Base-by-base conservation (phyloP, 371 early-diverging fungal genomes). In the Blastocladiella emersonii region DNA sequence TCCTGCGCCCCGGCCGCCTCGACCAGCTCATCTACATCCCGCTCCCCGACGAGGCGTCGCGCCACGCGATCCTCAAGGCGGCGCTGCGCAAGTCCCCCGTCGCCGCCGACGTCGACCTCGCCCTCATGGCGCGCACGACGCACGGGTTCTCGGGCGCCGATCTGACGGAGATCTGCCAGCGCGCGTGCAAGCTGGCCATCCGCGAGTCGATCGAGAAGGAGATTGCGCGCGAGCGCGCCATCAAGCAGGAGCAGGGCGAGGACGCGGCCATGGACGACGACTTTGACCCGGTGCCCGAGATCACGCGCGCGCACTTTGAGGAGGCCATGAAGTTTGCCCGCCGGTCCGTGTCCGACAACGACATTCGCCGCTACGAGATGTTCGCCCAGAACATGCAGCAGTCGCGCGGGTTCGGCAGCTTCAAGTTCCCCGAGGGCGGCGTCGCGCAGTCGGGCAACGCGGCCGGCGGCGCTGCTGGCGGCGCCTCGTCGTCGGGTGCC, bases 91-190 rank as follows among this genome's bases (percentile, higher is more conserved):
- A 98, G 79, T 93, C 98, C 23, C 99, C 99, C 27, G 76, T 99
- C 27, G 73, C 90, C 61, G 63, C 72, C 23, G 87, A 87, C 61
- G 91, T 99, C 51, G 90, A 98, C 70, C 80, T 99, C 56, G 69
- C 59, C 34, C 85, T 84, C 63, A 82, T 99, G 65, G 93, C 99
- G 66, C 89, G 91, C 69, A 78, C 79, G 62, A 94, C 98, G 10
- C 85, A 91, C 64, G 98, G 98, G 35, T 99, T 98, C 86, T 95
- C 95, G 67, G 99, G 99, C 73, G 99, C 99, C 55, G 99, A 99
- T 84, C 77, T 99, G 69, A 92, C 97, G 34, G 99, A 99, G 78
- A 98, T 99, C 68, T 99, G 99, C 80, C 99, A 99, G 79, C 89
- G 98, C 67, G 97, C 99, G 41, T 93, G 95, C 74, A 99, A 99